Base-by-base conservation (phyloP, 768 basidiomycete species). In the Sistotremastrum suecicum region DNA sequence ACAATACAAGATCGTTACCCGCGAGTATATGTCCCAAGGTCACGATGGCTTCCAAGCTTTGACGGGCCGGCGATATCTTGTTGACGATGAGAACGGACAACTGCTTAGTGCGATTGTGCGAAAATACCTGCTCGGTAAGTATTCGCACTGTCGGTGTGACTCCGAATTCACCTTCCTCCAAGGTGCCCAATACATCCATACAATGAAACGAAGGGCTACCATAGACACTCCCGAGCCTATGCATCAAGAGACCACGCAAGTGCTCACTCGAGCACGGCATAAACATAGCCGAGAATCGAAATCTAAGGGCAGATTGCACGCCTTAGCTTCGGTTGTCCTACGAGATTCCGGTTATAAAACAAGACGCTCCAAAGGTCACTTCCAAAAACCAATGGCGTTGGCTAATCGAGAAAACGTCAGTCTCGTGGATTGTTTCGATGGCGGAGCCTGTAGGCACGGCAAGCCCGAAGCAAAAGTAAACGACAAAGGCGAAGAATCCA, bases 81-180 rank as follows among this genome's bases (percentile, higher is more conserved):
- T 92, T 29, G 87, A 91, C 54, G 80, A 88, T 48, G 90, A 95
- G 60, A 71, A 72, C 44, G 90, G 89, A 6, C 72, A 79, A 51
- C 63, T 86, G 50, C 76, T 86, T 74, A 85, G 81, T 56, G 63
- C 69, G 28, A 75, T 94, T 43, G 82, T 92, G 32, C 69, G 90
- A 51, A 80, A 80, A 53, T 92, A 90, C 62, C 66, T 92, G 3
- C 72, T 94, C 38, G 90, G 89, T 84, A 55, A 46, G 58, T 45
- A 34, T 39, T 7, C n/a, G 10, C 30, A 47, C 10, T 38, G 39
- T 43, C n/a, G 11, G 37, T 46, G 31, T 7, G 11, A 42, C 38
- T 33, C 29, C 40, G 11, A 11, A 45, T 37, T 50, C 34, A 30
- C 7, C 32, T 36, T 37, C 32, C 36, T 37, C 30, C 46, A 56